Base-by-base conservation (phyloP, 495 filamentous ascomycete genomes). In the Penicillium macrosclerotiorum region DNA sequence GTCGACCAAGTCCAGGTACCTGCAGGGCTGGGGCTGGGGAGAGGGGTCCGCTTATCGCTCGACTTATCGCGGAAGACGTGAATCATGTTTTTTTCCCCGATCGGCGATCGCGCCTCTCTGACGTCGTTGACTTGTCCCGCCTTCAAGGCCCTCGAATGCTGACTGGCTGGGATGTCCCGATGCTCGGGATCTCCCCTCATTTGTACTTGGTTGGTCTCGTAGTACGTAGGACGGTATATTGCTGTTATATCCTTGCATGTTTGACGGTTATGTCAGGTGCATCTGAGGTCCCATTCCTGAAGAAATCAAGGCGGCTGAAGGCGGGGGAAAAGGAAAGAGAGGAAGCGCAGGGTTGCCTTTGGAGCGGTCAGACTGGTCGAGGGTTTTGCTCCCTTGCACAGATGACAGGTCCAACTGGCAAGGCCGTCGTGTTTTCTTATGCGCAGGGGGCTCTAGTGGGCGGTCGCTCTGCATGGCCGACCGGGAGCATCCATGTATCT, bases 401-500 rank as follows among this genome's bases (percentile, higher is more conserved):
- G 50, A 53, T 53, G 45, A 53, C 38, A 53, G 45, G 55, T 59
- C 55, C 51, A 17, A 18, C 37, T 8, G 23, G 37, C 37, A 27
- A 40, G n/a, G n/a, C n/a, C 25, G 25, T 13, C 19, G 11, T 8
- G 6, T 23, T 20, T 36, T 9, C n/a, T 20, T 37, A 23, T 19
- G 36, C 20, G 36, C 36, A 19, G 25, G 20, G 36, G 25, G 20
- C 20, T 22, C 36, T 13, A 38, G 14, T 8, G 9, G 3, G 25
- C 41, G 19, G n/a, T n/a, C 17, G 30, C 29, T 26, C 29, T 51
- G 48, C 52, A 50, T 36, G 13, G 16, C 16, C 34, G 30, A 32
- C 55, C 36, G 37, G 56, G 56, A 47, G 42, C 12, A 60, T 53
- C 54, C 51, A 61, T 61, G 57, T 57, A 45, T 49, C 46, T 54